A percentile compares a stretch with the other conserved stretches of the same genome.
phyloP scores from a whole-genome alignment of 257 asterid species.

The Salvia splendens region DNA sequence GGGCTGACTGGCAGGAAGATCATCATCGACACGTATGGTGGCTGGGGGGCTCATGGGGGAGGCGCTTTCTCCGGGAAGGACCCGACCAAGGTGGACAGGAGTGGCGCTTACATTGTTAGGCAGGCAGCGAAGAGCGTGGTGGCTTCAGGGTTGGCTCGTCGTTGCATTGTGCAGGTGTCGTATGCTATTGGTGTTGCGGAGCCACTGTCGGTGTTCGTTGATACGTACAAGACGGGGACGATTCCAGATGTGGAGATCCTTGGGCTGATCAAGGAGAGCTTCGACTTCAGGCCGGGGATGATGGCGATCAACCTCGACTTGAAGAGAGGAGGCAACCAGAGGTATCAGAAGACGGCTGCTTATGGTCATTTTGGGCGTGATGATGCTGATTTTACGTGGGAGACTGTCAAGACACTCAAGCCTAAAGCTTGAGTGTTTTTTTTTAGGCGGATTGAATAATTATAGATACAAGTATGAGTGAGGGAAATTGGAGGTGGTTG shows the following conservation, averaged over 20 bases:
- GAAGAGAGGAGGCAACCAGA: slow-evolving; percentile 75
- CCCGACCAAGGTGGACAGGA: slow-evolving; percentile 91
- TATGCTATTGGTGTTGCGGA: slow-evolving; percentile 91
- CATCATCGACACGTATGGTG: slow-evolving; percentile 86
- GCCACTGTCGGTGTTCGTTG: slow-evolving; percentile 85
- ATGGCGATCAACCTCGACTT: slow-evolving; percentile 82
- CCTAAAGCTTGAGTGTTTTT: slow-evolving; percentile 64
- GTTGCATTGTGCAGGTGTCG: slow-evolving; percentile 87
- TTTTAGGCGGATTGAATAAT: too few relatives aligned
- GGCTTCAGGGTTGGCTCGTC: slow-evolving; percentile 82
- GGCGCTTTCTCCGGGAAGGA: slow-evolving; percentile 94
- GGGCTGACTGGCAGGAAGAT: slow-evolving; percentile 88
- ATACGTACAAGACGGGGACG: slow-evolving; percentile 78
- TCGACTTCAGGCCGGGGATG: slow-evolving; percentile 95
- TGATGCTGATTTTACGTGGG: slow-evolving; percentile 87
- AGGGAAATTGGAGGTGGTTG: slow-evolving; percentile 36
- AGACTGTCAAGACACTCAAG: slow-evolving; percentile 77
- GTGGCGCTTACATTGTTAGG: slow-evolving; percentile 85
- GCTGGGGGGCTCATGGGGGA: slow-evolving; percentile 96
- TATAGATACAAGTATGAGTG: neutral
- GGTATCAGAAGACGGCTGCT: slow-evolving; percentile 94
- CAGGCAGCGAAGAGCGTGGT: slow-evolving; percentile 96
- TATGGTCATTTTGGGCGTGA: slow-evolving; percentile 93
- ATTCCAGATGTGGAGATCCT: slow-evolving; percentile 82
- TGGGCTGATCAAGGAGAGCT: slow-evolving; percentile 69